These are phyloP conservation scores for Psilocybe subaeruginosa DNA, from an alignment of 768 basidiomycete genomes.

Conservation along the genomic window DNA sequence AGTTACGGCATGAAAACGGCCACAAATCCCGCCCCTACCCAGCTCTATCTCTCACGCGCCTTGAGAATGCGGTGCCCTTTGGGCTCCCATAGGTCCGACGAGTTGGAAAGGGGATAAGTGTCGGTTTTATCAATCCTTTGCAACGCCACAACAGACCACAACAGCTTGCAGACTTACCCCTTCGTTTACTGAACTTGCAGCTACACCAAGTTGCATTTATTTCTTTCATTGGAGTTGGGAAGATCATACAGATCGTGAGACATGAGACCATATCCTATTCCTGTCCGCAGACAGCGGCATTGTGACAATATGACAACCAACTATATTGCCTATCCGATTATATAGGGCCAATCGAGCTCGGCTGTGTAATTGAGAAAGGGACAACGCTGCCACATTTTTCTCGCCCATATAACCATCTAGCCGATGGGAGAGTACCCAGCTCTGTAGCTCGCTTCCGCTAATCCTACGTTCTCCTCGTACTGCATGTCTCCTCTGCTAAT, in stretches of 20 bases:
- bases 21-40: too few species aligned
- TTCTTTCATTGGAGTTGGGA: too few species aligned
- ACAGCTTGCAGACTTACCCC: too few species aligned
- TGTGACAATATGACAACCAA: background rate
- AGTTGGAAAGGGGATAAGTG: too few species aligned
- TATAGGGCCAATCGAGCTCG: background rate
- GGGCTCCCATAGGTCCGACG: too few species aligned
- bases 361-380: background rate
- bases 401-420: background rate
- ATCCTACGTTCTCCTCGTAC: background rate
- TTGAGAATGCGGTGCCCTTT: too few species aligned
- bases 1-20: too few species aligned
- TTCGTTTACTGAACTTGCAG: too few species aligned
- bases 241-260: background rate
- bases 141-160: too few species aligned
- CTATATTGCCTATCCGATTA: background rate
- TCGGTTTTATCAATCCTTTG: too few species aligned
- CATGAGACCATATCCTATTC: background rate
- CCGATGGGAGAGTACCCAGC: background rate
- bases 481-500: background rate
- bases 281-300: background rate
- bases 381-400: background rate
- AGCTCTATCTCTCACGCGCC: too few species aligned
- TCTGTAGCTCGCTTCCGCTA: background rate
- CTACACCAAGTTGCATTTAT: too few species aligned